phyloP scores from a whole-genome alignment of 2,329 filamentous ascomycete species.

The Simplicillium aogashimaense region DNA sequence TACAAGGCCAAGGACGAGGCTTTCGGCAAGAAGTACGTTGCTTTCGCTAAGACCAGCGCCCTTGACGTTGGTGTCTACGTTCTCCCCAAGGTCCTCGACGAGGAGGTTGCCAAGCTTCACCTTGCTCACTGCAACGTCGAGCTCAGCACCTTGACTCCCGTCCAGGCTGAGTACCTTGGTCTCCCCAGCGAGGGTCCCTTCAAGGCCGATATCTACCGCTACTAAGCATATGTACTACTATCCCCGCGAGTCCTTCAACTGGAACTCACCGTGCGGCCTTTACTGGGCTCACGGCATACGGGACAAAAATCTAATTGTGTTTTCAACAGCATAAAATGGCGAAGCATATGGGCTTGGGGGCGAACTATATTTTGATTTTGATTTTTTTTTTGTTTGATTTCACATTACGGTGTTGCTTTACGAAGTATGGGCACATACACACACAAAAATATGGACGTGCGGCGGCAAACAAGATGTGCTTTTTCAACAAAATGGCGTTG shows the following conservation, averaged over 20 bases:
- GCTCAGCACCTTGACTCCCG: conserved; percentile 73
- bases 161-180: conserved; percentile 92
- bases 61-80: conserved; percentile 90
- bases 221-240: conserved; percentile 28
- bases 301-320: conserved; percentile 22
- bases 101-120: conserved; percentile 95
- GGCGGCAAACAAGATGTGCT: conserved; percentile 23
- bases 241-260: conserved; percentile 29
- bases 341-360: conserved; percentile 22
- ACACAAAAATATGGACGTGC: conserved; percentile 9
- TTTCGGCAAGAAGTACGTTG: conserved; percentile 89
- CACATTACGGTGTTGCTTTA: conserved; percentile 4
- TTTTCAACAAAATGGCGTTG: conserved; percentile 31
- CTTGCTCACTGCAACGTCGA: conserved; percentile 89
- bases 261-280: conserved; percentile 26
- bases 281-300: conserved; percentile 18
- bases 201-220: conserved; percentile 75
- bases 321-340: conserved; percentile 35
- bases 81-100: conserved; percentile 96
- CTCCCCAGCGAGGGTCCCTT: conserved; percentile 79
- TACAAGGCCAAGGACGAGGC: conserved; percentile 84
- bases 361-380: conserved; percentile 15
- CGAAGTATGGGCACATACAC: background rate
- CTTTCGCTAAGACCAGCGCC: conserved; percentile 89
- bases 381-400: conserved; percentile 13